phyloP scores from a whole-genome alignment of 805 yeast genomes.

The Nematodospora valgi region DNA sequence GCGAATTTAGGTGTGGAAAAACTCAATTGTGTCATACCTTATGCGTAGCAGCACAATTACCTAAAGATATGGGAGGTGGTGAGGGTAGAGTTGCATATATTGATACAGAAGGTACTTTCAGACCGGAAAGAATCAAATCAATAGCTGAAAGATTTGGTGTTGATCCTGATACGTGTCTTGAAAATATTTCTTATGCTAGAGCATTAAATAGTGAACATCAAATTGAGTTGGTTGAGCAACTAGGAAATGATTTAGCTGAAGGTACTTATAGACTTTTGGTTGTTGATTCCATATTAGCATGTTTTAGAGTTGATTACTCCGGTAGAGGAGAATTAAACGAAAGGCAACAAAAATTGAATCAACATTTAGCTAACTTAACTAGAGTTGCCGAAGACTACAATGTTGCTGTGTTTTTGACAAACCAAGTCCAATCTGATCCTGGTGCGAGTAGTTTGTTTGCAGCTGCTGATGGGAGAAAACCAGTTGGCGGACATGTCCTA shows the following conservation, averaged over 20 bases:
- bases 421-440: constrained; percentile 17
- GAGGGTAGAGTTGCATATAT: constrained; percentile 17
- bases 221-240: constrained; percentile 13
- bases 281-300: constrained; percentile 15
- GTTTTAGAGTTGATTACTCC: constrained; percentile 15
- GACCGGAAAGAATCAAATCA: constrained; percentile 15
- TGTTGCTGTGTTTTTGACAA: constrained; percentile 15
- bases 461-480: constrained; percentile 15
- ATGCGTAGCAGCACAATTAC: constrained; percentile 16
- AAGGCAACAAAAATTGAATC: constrained; percentile 15
- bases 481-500: constrained; percentile 15
- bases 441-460: constrained; percentile 17
- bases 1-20: constrained; percentile 17
- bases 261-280: constrained; percentile 13
- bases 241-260: constrained; percentile 13
- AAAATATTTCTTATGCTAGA: constrained; percentile 15
- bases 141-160: constrained; percentile 16
- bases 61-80: constrained; percentile 15
- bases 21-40: constrained; percentile 17
- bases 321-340: constrained; percentile 17
- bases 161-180: constrained; percentile 14
- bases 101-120: constrained; percentile 17
- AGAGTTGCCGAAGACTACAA: constrained; percentile 15
- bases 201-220: constrained; percentile 17
- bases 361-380: constrained; percentile 12